phyloP scores from a whole-genome alignment of 768 basidiomycete genomes.

The Sporobolomyces roseus region DNA sequence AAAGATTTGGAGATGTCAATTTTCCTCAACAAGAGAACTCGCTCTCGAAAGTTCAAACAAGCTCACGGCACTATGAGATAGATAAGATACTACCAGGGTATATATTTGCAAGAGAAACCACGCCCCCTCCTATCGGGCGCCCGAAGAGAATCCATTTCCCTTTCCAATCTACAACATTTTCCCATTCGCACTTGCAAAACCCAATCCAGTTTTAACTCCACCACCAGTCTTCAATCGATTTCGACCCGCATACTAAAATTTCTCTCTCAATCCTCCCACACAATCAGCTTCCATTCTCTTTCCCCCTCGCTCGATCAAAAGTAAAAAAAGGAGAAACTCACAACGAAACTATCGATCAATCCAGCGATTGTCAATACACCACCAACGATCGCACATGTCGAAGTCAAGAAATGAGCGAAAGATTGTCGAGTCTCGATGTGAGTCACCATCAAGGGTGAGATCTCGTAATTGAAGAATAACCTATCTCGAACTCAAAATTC shows the following conservation, averaged over 20 bases:
- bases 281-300: too few relatives aligned
- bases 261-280: not conserved
- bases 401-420: conserved; percentile 96
- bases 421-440: conserved; percentile 87
- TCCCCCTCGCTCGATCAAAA: not conserved
- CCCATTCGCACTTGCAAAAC: conserved; percentile 27
- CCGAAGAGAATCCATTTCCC: too few relatives aligned
- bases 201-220: conserved; percentile 26
- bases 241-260: conserved; percentile 17
- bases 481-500: conserved; percentile 50
- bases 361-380: conserved; percentile 93
- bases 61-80: too few relatives aligned
- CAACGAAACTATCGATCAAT: conserved; percentile 60
- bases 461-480: conserved; percentile 89
- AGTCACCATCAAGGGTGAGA: conserved; percentile 86
- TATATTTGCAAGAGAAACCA: too few relatives aligned
- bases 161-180: conserved; percentile 33
- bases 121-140: too few relatives aligned
- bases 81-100: too few relatives aligned
- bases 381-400: conserved; percentile 97
- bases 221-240: conserved; percentile 9
- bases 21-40: too few relatives aligned
- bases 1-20: too few relatives aligned
- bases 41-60: too few relatives aligned
- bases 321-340: too few relatives aligned